Base-by-base conservation (phyloP, 148 eudicot species). In the Fagopyrum tataricum region DNA sequence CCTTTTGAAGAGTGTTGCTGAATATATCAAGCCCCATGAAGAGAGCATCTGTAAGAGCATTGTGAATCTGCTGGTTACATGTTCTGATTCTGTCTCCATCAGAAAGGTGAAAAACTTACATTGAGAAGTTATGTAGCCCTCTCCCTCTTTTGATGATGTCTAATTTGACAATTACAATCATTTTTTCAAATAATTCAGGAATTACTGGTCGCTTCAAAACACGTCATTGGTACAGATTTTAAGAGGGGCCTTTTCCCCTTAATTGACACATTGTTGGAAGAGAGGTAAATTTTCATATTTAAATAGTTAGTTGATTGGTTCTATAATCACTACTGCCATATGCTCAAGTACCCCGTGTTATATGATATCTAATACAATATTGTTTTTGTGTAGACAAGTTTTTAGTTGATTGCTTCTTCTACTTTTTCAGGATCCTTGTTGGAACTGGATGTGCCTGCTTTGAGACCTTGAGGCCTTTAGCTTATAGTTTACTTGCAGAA, bases 41-140 rank as follows among this genome's bases (percentile, higher is more conserved):
- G 98, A 94, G 81, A 94, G 96, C 81, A 94, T 94, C 49, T 94
- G 98, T 80, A 91, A 91, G 84, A 94, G 98, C 86, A 88, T 94
- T 76, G 98, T 94, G 23, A 94, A 91, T 81, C 87, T 94, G 82
- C 96, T 94, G 47, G 97, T 94, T 53, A 94, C 98, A 23, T 91
- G 98, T 87, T 91, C 98, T 43, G 98, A 94, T 82, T 94, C 97
- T 3, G 98, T 94, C 78, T 86, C 98, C 55, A 94, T 94, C 41
- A 84, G 97, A 70, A 91, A 89, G 92, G 97, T 92, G 81, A 80
- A 71, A 42, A 43, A 40, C 58, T 59, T 42, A 10, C 6, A 6
- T 37, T 64, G 40, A 10, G 40, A 39, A 14, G 7, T 79, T 23
- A 21, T 72, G 53, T 17, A 21, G 7, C 15, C 41, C 44, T 6